A percentile compares a stretch with the other conserved stretches of the same genome.
Evolutionary conservation across 768 basidiomycete genomes (phyloP).

Genomic region (Suillus subluteus): DNA sequence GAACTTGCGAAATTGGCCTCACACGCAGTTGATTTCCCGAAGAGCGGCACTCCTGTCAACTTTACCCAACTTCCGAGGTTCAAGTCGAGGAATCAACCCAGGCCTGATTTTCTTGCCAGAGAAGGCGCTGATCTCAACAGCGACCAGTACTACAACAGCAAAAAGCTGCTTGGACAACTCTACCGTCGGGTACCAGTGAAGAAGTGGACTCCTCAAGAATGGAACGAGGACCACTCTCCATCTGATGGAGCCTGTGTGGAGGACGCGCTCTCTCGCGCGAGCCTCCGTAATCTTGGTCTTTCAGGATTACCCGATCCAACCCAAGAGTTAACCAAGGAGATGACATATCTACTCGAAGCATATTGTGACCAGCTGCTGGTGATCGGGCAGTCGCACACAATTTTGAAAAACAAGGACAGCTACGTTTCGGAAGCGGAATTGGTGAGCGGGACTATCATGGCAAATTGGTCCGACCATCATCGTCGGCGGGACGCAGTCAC

Average conservation of each 20-base stretch:
- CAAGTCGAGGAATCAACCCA: constrained; percentile 21
- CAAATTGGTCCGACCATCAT: constrained; percentile 45
- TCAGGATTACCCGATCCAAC: constrained; percentile 26
- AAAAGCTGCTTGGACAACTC: constrained; percentile 46
- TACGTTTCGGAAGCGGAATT: constrained; percentile 45
- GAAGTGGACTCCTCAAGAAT: constrained; percentile 34
- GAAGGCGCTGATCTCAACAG: constrained; percentile 37
- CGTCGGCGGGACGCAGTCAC: constrained; percentile 42
- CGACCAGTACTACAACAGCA: constrained; percentile 41
- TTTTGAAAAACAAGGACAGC: constrained; percentile 39
- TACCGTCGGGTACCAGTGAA: constrained; percentile 47
- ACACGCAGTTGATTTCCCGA: constrained; percentile 52
- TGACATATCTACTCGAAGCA: constrained; percentile 39
- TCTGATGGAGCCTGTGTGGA: constrained; percentile 33
- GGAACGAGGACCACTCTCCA: constrained; percentile 22
- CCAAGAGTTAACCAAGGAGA: constrained; percentile 39
- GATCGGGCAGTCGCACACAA: constrained; percentile 41
- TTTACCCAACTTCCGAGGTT: constrained; percentile 37
- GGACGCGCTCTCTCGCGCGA: constrained; percentile 26
- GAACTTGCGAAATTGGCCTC: constrained; percentile 48
- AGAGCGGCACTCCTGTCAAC: constrained; percentile 46
- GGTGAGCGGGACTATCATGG: constrained; percentile 49
- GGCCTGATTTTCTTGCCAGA: constrained; percentile 49
- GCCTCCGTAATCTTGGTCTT: constrained; percentile 38
- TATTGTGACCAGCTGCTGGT: constrained; percentile 37